Evolutionary conservation across 2,329 filamentous ascomycete species (phyloP).

Genomic region (Tolypocladium pustulatum): DNA sequence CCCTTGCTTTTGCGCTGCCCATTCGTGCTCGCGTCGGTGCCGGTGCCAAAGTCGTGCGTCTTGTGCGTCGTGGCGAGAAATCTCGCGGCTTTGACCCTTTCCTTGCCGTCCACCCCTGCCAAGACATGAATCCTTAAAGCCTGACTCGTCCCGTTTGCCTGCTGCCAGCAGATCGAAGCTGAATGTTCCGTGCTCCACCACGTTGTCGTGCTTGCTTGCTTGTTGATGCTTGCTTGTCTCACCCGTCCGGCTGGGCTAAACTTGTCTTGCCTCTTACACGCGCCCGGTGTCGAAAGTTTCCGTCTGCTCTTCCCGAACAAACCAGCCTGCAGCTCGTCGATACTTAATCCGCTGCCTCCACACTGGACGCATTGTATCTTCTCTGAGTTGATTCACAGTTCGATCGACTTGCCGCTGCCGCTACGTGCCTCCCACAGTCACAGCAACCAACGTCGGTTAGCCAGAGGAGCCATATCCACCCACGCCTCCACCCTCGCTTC

Average conservation of each 20-base stretch:
- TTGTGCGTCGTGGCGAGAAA: not conserved
- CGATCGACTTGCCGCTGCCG: not conserved
- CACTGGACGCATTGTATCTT: not conserved
- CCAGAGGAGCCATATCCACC: not conserved
- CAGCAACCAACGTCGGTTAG: not conserved
- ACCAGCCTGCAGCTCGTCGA: not conserved
- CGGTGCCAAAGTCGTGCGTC: not conserved
- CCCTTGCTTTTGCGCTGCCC: not conserved
- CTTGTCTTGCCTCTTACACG: not conserved
- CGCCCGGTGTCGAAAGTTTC: not conserved
- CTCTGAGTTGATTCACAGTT: not conserved
- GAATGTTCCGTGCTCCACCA: not conserved
- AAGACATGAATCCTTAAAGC: not conserved
- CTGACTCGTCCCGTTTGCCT: not conserved
- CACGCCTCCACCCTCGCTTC: not conserved
- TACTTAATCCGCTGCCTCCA: not conserved
- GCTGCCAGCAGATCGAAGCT: not conserved
- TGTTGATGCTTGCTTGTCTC: not conserved
- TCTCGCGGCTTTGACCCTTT: not conserved
- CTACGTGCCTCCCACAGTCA: not conserved
- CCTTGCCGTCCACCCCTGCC: not conserved
- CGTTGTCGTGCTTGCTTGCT: not conserved
- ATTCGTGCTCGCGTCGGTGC: too few species aligned
- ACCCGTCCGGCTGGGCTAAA: not conserved
- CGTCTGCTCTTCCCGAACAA: not conserved